A percentile compares a stretch with the other conserved stretches of the same genome.
phyloP scores from a whole-genome alignment of 2,329 filamentous ascomycete species.

The Aspergillus sp. region DNA sequence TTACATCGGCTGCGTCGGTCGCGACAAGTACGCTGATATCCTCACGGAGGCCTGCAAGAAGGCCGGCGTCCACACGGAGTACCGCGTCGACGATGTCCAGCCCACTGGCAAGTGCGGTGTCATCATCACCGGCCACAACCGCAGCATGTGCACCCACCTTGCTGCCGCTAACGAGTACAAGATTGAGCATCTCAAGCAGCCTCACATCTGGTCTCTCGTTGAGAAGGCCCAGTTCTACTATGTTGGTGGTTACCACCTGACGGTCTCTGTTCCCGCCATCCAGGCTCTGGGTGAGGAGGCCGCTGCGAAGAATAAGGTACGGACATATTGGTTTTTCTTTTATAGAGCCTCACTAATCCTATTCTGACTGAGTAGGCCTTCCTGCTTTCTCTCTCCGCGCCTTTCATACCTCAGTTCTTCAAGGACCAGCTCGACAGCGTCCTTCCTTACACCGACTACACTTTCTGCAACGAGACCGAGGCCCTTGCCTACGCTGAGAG shows the following conservation, averaged over 20 bases:
- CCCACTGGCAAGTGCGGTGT: constrained; percentile 94
- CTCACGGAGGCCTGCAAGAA: constrained; percentile 82
- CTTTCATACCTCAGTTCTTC: constrained; percentile 97
- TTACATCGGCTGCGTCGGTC: constrained; percentile 90
- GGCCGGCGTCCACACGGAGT: constrained; percentile 89
- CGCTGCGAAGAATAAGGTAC: constrained; percentile 78
- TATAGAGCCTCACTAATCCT: constrained; percentile 8
- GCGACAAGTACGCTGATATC: constrained; percentile 92
- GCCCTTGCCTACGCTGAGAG: constrained; percentile 82
- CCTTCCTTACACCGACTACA: constrained; percentile 89
- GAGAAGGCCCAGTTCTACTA: constrained; percentile 88
- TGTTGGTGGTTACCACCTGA: constrained; percentile 95
- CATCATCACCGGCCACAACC: constrained; percentile 94
- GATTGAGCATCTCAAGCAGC: constrained; percentile 85
- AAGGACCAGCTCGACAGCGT: constrained; percentile 88
- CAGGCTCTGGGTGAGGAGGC: constrained; percentile 88
- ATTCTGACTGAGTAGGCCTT: constrained; percentile 51
- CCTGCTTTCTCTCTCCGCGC: constrained; percentile 86
- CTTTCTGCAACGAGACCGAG: constrained; percentile 97
- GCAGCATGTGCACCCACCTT: constrained; percentile 91
- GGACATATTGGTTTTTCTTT: constrained; percentile 7
- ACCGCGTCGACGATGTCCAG: constrained; percentile 80
- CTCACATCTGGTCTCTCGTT: constrained; percentile 87
- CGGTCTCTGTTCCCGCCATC: constrained; percentile 88
- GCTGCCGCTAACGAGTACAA: constrained; percentile 97